phyloP scores from a whole-genome alignment of 1,139 yeast species.

The Hemisphaericaspora subhashii region DNA sequence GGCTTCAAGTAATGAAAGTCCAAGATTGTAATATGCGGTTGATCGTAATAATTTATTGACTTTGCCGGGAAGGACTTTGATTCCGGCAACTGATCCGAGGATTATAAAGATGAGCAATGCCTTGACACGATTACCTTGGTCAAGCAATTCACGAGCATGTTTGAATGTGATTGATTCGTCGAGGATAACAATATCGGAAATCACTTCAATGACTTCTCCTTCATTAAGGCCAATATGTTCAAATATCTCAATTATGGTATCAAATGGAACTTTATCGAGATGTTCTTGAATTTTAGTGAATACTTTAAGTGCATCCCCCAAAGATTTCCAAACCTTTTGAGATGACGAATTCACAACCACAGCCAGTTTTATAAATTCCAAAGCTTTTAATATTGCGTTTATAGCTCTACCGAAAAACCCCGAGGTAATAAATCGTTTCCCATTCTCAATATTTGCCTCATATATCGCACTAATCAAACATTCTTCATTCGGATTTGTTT shows the following conservation, averaged over 20 bases:
- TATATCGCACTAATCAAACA: conserved; percentile 59
- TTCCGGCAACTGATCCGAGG: conserved; percentile 30
- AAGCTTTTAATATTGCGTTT: conserved; percentile 43
- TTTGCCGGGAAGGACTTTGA: conserved; percentile 29
- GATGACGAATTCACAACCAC: conserved; percentile 35
- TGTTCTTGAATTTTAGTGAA: conserved; percentile 46
- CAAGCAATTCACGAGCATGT: conserved; percentile 13
- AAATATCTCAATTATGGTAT: conserved; percentile 37
- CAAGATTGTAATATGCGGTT: conserved; percentile 66
- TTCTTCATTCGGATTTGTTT: conserved; percentile 47
- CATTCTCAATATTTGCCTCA: conserved; percentile 56
- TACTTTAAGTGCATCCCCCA: conserved; percentile 51
- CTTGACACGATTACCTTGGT: conserved; percentile 18
- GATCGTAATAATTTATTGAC: conserved; percentile 55
- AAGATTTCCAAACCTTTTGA: conserved; percentile 55
- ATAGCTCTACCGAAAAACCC: conserved; percentile 68
- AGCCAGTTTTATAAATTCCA: conserved; percentile 48
- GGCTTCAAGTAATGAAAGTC: conserved; percentile 59
- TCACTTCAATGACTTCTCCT: conserved; percentile 5
- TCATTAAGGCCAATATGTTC: conserved; percentile 11
- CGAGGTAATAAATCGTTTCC: conserved; percentile 49
- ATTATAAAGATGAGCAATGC: conserved; percentile 26
- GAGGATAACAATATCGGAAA: neutral
- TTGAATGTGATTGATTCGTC: conserved; percentile 13
- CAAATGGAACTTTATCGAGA: conserved; percentile 44